Evolutionary conservation across 495 filamentous ascomycete genomes (phyloP), one percentile per base, ranked within the genome.

Genomic region (Bacidia rubella): DNA sequence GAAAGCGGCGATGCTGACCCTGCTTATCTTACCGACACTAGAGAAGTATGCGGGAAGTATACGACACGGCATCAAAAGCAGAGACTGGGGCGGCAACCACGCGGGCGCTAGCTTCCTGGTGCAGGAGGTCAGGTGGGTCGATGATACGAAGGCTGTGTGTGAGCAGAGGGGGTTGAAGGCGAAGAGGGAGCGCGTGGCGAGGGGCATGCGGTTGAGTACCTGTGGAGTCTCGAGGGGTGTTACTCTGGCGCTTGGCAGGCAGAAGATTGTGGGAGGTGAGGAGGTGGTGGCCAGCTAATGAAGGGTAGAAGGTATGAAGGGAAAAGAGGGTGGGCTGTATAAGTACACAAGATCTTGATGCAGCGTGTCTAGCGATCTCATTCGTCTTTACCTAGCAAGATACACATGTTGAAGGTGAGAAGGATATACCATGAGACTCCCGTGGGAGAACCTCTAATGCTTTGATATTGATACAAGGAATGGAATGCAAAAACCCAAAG

Each of bases 21-120:
- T 97, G 2, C 70, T 96, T 12, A 80, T 97, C 25, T 72, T 97
- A 0, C 92, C 92, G 0, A 67, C 75, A 0, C 71, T 98, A 7
- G 76, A 86, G 54, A 76, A 77, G 47, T 98, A 97, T 58, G 70
- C 79, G 1, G 77, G 79, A 3, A 82, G 79, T 0, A 80, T 82
- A 1, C 69, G 85, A 27, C 87, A 83, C 60, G 92, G 88, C 0
- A 73, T 98, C 52, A 81, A 77, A 62, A 90, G 84, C 50, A 80
- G 90, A 2, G 72, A 79, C 44, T 97, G 87, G 74, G 70, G 71
- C 4, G 63, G 56, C 21, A 57, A 63, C 9, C 90, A 96, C 59
- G 87, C 95, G 53, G 92, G 92, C 1, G 77, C 93, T 70, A 95
- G 87, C 60, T 97, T 87, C 68, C 87, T 81, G 68, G 76, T 98